Conservation (phyloP, 2,329 filamentous ascomycete species). For the Colletotrichum truncatum region DNA sequence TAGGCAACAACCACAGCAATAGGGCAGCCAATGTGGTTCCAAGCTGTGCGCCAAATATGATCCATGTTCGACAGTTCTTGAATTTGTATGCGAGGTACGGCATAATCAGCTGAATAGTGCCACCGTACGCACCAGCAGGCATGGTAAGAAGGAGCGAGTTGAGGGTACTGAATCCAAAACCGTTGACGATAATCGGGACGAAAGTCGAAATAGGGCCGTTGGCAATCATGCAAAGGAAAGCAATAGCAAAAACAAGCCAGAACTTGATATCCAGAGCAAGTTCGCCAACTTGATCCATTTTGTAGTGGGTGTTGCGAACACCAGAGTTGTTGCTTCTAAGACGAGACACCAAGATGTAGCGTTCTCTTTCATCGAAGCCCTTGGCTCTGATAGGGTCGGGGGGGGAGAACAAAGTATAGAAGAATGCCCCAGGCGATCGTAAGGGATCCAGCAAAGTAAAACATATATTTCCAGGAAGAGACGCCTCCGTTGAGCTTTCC, state of each 20-base stretch:
- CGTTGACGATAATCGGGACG: constrained; percentile 53
- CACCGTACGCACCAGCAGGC: constrained; percentile 47
- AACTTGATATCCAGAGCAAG: constrained; percentile 43
- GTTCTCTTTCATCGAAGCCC: constrained; percentile 39
- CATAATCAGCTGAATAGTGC: constrained; percentile 48
- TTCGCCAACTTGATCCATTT: constrained; percentile 51
- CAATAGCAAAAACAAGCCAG: constrained; percentile 50
- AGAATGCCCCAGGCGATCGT: constrained; percentile 36
- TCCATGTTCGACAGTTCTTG: constrained; percentile 43
- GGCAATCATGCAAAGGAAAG: constrained; percentile 50
- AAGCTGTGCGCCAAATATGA: constrained; percentile 49
- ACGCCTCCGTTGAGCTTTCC: constrained; percentile 39
- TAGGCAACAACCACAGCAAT: constrained; percentile 54
- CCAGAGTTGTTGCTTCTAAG: constrained; percentile 46
- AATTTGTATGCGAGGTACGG: constrained; percentile 50
- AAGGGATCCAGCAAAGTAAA: constrained; percentile 42
- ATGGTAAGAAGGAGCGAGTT: constrained; percentile 53
- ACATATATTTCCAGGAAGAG: constrained; percentile 44
- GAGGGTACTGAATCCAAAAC: constrained; percentile 52
- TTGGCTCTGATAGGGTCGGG: constrained; percentile 40
- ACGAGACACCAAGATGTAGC: constrained; percentile 38
- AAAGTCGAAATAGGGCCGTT: constrained; percentile 56
- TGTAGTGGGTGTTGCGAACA: constrained; percentile 53
- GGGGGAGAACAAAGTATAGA: constrained; percentile 39
- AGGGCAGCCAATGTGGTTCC: constrained; percentile 51